Base-by-base conservation (phyloP, 257 asterid species). In the Solanum pinnatisectum region DNA sequence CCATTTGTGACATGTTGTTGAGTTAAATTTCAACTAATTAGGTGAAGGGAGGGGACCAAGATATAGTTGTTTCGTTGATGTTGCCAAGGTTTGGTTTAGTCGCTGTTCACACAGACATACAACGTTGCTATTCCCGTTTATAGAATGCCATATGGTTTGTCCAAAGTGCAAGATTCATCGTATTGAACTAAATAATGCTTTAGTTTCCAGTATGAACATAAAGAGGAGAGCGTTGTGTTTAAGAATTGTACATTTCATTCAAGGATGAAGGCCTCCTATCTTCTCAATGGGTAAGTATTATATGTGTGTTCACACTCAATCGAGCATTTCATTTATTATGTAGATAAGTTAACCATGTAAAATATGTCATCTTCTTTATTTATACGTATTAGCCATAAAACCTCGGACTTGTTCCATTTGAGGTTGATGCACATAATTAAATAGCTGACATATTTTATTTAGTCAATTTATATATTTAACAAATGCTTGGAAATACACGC, bases 31-130 rank as follows among this genome's bases (percentile, higher is more conserved):
- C 42, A 71, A 87, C 35, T 79, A 42, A 42, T 46, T 42, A 39
- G 33, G 37, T 1, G 76, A 76, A 88, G 92, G 23, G 40, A 71
- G 78, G 40, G 95, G 96, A 89, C 93, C 95, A 89, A 91, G 92
- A 95, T 93, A 94, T 78, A 63, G 91, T 84, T 88, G 70, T 65
- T 77, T 77, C 8, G 87, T 65, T 86, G 93, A 89, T 90, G 94
- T 91, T 90, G 92, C 91, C 32, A 49, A 77, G 16, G 88, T 91
- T 90, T 85, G 87, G 76, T 87, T 10, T 13, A 15, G 52, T 35
- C 46, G 67, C 33, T 84, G 84, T 67, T 84, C 83, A 35, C 15
- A 84, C 46, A 92, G 89, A 91, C 91, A 89, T 30, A 83, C 92
- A 70, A 73, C 81, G 44, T 68, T 14, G 52, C 60, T 81, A 14